phyloP scores from a whole-genome alignment of 805 yeast species.

The Diddensiella santjacobensis region DNA sequence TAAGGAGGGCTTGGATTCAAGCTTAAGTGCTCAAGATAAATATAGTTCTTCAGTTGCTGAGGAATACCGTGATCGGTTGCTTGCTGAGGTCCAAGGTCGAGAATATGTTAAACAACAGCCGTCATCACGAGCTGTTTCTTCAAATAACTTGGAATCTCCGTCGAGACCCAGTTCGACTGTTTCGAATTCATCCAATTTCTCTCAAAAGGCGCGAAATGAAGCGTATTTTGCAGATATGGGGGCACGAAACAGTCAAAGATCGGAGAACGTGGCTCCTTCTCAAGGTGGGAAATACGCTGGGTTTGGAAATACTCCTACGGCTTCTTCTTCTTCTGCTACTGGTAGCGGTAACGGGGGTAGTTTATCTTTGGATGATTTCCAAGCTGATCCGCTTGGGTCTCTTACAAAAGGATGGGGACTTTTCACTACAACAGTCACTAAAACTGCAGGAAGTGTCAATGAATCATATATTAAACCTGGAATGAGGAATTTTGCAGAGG shows the following conservation, averaged over 20 bases:
- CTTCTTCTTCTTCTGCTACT: constrained; percentile 15
- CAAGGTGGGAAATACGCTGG: constrained; percentile 93
- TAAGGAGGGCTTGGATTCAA: constrained; percentile 64
- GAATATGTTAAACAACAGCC: constrained; percentile 43
- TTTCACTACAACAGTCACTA: constrained; percentile 78
- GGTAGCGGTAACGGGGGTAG: constrained; percentile 10
- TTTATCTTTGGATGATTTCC: constrained; percentile 30
- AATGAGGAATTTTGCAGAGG: constrained; percentile 69
- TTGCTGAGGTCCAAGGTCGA: constrained; percentile 69
- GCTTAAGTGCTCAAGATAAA: constrained; percentile 64
- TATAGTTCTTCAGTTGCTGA: constrained; percentile 91
- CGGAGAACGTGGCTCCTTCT: constrained; percentile 80
- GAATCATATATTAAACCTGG: constrained; percentile 91
- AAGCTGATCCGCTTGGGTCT: constrained; percentile 85
- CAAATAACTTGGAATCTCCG: constrained; percentile 6
- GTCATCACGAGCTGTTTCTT: constrained; percentile 11
- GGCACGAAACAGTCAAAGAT: constrained; percentile 61
- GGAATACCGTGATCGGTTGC: constrained; percentile 81
- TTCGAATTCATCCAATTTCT: not conserved
- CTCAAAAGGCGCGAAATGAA: constrained; percentile 63
- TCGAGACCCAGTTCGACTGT: constrained; percentile 3
- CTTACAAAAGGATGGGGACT: constrained; percentile 91
- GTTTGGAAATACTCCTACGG: constrained; percentile 66
- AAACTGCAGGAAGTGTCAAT: constrained; percentile 80
- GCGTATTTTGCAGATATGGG: constrained; percentile 80